Evolutionary conservation across 106 monocot genomes (phyloP), one percentile per base, ranked within the genome.

Genomic region (Gastrodia elata): DNA sequence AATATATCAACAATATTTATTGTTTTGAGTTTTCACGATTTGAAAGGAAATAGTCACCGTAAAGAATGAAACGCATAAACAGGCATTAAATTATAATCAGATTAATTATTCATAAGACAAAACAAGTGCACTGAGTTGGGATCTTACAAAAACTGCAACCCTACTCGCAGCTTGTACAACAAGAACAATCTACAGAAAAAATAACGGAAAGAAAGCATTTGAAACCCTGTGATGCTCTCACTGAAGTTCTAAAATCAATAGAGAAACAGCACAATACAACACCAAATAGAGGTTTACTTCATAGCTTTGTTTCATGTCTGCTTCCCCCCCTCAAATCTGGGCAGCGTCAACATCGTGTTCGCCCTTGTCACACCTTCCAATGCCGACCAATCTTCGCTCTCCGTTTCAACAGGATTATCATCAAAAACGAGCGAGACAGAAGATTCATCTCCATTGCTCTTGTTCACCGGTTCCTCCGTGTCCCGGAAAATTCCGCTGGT

Each of bases 331-430:
- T 71, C 64, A 46, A 78, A 78, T 65, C 78, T 78, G 22, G 78
- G 78, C 8, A 78, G 72, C 16, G 72, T 78, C 46, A 78, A 38
- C 24, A 78, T 18, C 8, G 78, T 78, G 78, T 78, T 78, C 8
- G 41, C 72, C 9, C 78, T 61, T 4, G 78, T 44, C n/a, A 78
- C 78, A 11, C 78, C 78, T 48, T 78, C 78, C 65, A 78, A 72
- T 8, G 78, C 78, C 5, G 72, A 78, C 78, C 78, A 78, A 27
- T 78, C 72, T 4, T 78, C 78, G 4, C 57, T 61, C 61, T 61
- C 61, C 0, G 52, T 22, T 9, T 18, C 7, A 2, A 32, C 27
- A 61, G 30, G 61, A 44, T 44, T 3, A 15, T 44, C 43, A n/a
- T n/a, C n/a, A n/a, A n/a, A n/a, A 52, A 22, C 5, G 4, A 5